Percentiles rank a stretch among this genome's conserved stretches.
Conservation (phyloP, 2,329 filamentous ascomycete species). For the Apiospora marii region DNA sequence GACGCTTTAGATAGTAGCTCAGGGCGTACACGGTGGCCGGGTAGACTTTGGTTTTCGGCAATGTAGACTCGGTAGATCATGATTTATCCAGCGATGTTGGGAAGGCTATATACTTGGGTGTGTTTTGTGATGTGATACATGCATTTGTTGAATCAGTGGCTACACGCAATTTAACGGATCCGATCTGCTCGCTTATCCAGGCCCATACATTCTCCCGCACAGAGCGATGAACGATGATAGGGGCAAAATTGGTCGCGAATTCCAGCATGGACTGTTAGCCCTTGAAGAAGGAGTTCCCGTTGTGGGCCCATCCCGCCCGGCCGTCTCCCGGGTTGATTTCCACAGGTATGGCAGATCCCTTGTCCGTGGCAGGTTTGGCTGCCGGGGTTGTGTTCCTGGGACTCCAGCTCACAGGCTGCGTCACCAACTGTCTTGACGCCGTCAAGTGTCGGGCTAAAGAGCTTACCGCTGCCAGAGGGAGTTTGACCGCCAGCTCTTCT, state of each 20-base stretch:
- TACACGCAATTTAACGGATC: not conserved
- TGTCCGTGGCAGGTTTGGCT: not conserved
- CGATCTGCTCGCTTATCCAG: too few species aligned
- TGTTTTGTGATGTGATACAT: not conserved
- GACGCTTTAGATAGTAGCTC: not conserved
- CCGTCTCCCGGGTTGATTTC: too few species aligned
- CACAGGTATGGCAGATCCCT: not conserved
- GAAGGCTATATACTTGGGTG: not conserved
- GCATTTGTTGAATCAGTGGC: too few species aligned
- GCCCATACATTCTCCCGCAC: too few species aligned
- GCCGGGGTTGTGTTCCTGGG: not conserved
- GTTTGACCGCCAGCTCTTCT: too few species aligned
- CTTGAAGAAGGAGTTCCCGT: too few species aligned
- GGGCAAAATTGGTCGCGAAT: too few species aligned
- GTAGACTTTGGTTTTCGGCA: conserved; percentile 18
- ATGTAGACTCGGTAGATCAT: conserved; percentile 11
- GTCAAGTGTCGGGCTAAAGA: not conserved
- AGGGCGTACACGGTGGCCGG: not conserved
- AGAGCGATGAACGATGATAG: too few species aligned
- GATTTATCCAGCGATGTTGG: conserved; percentile 14
- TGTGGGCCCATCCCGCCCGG: too few species aligned
- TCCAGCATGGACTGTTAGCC: too few species aligned
- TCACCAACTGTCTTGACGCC: not conserved
- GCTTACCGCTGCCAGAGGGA: not conserved
- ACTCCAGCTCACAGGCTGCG: not conserved